These are phyloP conservation scores for Tardiomyces blankii DNA, from an alignment of 1,139 yeast species.

Conservation along the genomic window DNA sequence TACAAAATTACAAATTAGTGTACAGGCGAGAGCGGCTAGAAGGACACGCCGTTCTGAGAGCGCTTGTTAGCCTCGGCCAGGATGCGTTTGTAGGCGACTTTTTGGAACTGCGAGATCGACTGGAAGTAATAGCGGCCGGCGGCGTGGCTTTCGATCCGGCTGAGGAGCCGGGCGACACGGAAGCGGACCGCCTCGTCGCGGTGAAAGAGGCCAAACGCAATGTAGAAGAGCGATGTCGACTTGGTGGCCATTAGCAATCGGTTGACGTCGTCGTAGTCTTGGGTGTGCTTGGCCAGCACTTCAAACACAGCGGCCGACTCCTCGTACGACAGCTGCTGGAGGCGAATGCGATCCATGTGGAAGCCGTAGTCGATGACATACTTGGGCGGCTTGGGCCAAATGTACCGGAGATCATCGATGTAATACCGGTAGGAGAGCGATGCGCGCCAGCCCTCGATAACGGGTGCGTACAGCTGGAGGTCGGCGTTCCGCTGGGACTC, in stretches of 20 bases:
- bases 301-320: conserved; percentile 21
- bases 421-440: conserved; percentile 20
- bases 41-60: neutral
- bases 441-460: conserved; percentile 25
- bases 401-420: conserved; percentile 14
- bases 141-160: conserved; percentile 21
- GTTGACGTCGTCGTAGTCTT: conserved; percentile 23
- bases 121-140: conserved; percentile 18
- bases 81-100: conserved; percentile 2
- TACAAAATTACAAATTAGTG: neutral
- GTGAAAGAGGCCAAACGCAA: conserved; percentile 27
- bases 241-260: conserved; percentile 18
- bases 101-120: conserved; percentile 7
- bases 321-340: conserved; percentile 17
- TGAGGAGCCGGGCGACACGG: conserved; percentile 19
- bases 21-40: neutral
- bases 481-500: conserved; percentile 19
- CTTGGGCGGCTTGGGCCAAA: conserved; percentile 18
- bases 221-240: conserved; percentile 16
- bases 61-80: neutral
- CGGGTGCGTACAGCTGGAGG: conserved; percentile 18
- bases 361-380: conserved; percentile 23
- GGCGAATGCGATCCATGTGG: conserved; percentile 22
- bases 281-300: conserved; percentile 17
- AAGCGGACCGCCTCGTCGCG: conserved; percentile 19